phyloP scores from a whole-genome alignment of 768 basidiomycete genomes.

The Boletus vermiculosoides region DNA sequence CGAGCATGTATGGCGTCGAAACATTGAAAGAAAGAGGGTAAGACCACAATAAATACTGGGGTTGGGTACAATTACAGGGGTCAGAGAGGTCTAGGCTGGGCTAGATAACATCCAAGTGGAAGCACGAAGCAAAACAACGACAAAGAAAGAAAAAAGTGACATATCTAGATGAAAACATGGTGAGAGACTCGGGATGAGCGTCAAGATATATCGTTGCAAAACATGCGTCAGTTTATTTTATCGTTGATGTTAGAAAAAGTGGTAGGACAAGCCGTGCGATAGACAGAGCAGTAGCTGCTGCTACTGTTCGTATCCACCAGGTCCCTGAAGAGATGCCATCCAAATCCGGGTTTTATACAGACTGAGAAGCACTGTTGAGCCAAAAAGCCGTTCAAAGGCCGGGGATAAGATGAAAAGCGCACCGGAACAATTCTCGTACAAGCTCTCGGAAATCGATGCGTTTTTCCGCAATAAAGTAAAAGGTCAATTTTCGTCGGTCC shows the following conservation, averaged over 20 bases:
- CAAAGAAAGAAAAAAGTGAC: conserved; percentile 11
- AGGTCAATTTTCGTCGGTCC: conserved; percentile 97
- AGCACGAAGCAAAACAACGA: not conserved
- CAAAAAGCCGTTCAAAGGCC: conserved; percentile 5
- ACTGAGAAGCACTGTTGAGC: conserved; percentile 37
- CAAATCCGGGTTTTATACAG: conserved; percentile 94
- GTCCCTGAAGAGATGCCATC: conserved; percentile 82
- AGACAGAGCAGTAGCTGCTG: not conserved
- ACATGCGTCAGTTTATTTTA: conserved; percentile 18
- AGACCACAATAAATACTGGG: conserved; percentile 22
- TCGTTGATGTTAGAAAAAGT: not conserved
- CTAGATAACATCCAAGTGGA: conserved; percentile 30
- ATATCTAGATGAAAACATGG: conserved; percentile 33
- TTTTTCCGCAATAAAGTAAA: conserved; percentile 96
- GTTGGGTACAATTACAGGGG: conserved; percentile 27
- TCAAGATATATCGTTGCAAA: conserved; percentile 27
- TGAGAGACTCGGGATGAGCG: conserved; percentile 1
- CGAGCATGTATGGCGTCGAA: not conserved
- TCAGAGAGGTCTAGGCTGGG: conserved; percentile 26
- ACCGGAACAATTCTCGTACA: conserved; percentile 93
- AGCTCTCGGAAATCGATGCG: conserved; percentile 96
- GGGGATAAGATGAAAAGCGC: not conserved
- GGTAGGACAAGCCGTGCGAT: not conserved
- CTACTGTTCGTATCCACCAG: conserved; percentile 45
- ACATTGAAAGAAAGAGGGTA: too few relatives aligned